A percentile compares a stretch with the other conserved stretches of the same genome.
Evolutionary conservation across 2,329 filamentous ascomycete species (phyloP).

Genomic region (Cadophora sp.): DNA sequence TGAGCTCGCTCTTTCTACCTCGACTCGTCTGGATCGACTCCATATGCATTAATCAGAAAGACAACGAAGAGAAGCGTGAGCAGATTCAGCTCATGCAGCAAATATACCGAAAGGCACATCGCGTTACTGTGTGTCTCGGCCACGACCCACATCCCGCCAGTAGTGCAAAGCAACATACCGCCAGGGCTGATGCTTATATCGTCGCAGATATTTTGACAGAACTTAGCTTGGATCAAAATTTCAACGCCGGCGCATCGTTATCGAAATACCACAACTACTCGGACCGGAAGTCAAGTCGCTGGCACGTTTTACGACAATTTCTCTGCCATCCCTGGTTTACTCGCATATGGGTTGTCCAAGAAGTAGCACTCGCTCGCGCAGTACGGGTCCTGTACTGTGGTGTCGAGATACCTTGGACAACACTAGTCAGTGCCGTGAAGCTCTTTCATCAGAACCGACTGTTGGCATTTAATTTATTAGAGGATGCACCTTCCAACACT

Average conservation of each 20-base stretch:
- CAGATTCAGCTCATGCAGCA: conserved; percentile 9
- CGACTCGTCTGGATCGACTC: conserved; percentile 12
- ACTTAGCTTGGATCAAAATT: not conserved
- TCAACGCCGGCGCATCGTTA: not conserved
- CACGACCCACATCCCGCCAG: not conserved
- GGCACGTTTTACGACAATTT: not conserved
- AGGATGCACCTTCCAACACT: not conserved
- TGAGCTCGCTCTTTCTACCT: not conserved
- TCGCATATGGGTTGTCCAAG: not conserved
- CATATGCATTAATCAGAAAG: conserved; percentile 7
- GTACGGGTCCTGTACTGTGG: not conserved
- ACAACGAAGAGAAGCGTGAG: conserved; percentile 7
- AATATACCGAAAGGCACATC: conserved; percentile 7
- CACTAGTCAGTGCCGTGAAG: not conserved
- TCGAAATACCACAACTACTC: not conserved
- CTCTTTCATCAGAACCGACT: not conserved
- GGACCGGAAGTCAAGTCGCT: not conserved
- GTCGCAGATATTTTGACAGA: not conserved
- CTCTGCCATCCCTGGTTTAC: conserved; percentile 4
- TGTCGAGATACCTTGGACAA: not conserved
- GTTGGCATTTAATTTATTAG: not conserved
- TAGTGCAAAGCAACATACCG: not conserved
- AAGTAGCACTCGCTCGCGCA: not conserved
- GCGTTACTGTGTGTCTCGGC: conserved; percentile 11
- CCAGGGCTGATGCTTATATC: not conserved